A percentile compares a stretch with the other conserved stretches of the same genome.
Evolutionary conservation across 2,329 filamentous ascomycete species (phyloP).

Genomic region (Lachnellula subtilissima): DNA sequence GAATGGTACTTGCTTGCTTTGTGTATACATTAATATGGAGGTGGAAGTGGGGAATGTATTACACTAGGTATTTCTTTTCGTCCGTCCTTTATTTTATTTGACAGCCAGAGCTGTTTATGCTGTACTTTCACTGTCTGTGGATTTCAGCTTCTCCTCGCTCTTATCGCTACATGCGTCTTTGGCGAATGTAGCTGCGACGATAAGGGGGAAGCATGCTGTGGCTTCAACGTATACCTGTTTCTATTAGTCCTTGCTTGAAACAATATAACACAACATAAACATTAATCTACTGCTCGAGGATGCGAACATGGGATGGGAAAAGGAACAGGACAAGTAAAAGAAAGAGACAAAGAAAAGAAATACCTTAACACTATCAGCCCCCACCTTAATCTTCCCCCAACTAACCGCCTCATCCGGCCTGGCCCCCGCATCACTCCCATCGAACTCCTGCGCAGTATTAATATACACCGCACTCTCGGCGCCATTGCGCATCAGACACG

Average conservation of each 20-base stretch:
- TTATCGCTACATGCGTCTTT: conserved; percentile 33
- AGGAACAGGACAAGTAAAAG: background rate
- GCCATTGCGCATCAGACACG: conserved; percentile 94
- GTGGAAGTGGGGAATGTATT: too few species aligned
- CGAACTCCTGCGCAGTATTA: conserved; percentile 96
- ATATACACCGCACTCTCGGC: conserved; percentile 96
- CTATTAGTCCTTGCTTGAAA: conserved; percentile 1
- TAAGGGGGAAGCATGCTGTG: conserved; percentile 60
- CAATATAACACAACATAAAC: too few species aligned
- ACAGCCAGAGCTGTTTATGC: too few species aligned
- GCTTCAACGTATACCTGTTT: conserved; percentile 59
- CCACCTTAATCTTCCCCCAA: conserved; percentile 96
- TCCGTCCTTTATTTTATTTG: too few species aligned
- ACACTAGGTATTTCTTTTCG: too few species aligned
- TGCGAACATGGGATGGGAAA: background rate
- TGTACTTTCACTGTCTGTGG: too few species aligned
- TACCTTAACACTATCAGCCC: conserved; percentile 86
- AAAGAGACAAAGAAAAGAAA: conserved; percentile 21
- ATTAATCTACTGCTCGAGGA: background rate
- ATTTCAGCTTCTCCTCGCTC: background rate
- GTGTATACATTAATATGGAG: too few species aligned
- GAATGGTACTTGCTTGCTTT: too few species aligned
- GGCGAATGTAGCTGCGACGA: conserved; percentile 63
- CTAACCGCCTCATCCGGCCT: conserved; percentile 94
- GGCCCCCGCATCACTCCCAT: conserved; percentile 93